These are phyloP conservation scores for Camellia oleifera DNA, from an alignment of 179 eudicot species.

Conservation along the genomic window DNA sequence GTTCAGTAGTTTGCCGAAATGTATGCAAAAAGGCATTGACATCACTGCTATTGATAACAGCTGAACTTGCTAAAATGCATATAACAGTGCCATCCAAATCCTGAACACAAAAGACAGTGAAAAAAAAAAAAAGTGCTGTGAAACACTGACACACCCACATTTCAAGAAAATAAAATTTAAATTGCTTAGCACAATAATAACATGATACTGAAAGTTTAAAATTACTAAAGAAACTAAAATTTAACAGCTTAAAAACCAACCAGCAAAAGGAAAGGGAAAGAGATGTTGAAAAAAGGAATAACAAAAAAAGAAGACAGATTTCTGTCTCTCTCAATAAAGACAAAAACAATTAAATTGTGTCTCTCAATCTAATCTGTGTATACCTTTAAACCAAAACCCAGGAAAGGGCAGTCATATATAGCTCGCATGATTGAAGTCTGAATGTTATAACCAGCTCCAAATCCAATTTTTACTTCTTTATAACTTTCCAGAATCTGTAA, in stretches of 20 bases:
- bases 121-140: too few relatives aligned
- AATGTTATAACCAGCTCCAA: constrained; percentile 63
- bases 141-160: too few relatives aligned
- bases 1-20: constrained; percentile 60
- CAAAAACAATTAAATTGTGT: too few relatives aligned
- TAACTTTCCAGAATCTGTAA: constrained; percentile 64
- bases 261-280: not conserved
- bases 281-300: too few relatives aligned
- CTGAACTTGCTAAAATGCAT: constrained; percentile 69
- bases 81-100: constrained; percentile 54
- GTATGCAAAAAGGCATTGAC: constrained; percentile 39
- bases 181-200: not conserved
- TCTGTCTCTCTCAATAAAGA: too few relatives aligned
- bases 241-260: not conserved
- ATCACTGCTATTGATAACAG: constrained; percentile 42
- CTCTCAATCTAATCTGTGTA: not conserved
- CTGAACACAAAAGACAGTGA: constrained; percentile 29
- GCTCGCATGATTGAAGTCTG: constrained; percentile 64
- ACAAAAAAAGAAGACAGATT: not conserved
- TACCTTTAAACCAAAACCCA: constrained; percentile 67
- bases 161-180: not conserved
- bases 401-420: constrained; percentile 83
- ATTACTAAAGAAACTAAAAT: not conserved
- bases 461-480: constrained; percentile 70
- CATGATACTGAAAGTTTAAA: not conserved